phyloP scores from a whole-genome alignment of 164 flowering plant genomes.

The Taxillus chinensis region DNA sequence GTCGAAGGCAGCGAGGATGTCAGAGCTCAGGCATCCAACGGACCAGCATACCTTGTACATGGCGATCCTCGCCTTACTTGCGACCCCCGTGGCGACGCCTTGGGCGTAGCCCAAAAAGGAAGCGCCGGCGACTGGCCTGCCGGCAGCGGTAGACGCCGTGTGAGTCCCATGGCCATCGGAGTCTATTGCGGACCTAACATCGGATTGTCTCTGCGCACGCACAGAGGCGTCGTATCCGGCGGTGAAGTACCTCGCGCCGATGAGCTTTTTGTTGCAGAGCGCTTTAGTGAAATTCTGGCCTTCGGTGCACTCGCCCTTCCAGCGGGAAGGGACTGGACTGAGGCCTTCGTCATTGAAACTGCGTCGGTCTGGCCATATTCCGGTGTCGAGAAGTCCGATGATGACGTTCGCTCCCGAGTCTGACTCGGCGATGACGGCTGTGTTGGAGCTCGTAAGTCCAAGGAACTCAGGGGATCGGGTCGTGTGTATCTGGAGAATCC shows the following conservation, averaged over 20 bases:
- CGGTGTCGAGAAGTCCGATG: slow-evolving; percentile 47
- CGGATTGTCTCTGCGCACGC: slow-evolving; percentile 10
- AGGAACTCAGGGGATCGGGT: slow-evolving; percentile 42
- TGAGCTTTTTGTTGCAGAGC: slow-evolving; percentile 36
- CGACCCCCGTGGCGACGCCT: slow-evolving; percentile 43
- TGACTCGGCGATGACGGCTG: slow-evolving; percentile 19
- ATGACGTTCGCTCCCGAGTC: slow-evolving; percentile 38
- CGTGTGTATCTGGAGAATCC: slow-evolving; percentile 26
- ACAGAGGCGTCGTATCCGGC: slow-evolving; percentile 17
- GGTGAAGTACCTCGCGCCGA: slow-evolving; percentile 38
- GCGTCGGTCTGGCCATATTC: slow-evolving; percentile 44
- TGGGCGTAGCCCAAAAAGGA: slow-evolving; percentile 30
- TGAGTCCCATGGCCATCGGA: slow-evolving; percentile 53
- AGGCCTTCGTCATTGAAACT: slow-evolving; percentile 43
- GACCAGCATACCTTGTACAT: slow-evolving; percentile 43
- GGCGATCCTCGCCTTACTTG: slow-evolving; percentile 51
- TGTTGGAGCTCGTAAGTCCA: slow-evolving; percentile 15
- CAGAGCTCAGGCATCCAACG: slow-evolving; percentile 30
- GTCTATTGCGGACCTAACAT: slow-evolving; percentile 25
- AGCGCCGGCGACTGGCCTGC: slow-evolving; percentile 21
- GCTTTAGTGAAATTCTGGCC: slow-evolving; percentile 21
- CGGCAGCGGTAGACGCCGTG: slow-evolving; percentile 56
- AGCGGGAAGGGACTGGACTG: slow-evolving; percentile 33
- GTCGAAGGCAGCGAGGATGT: slow-evolving; percentile 42
- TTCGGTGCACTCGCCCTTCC: slow-evolving; percentile 40